These are phyloP conservation scores for Diddensiella transvaalensis DNA, from an alignment of 805 yeast genomes.

Conservation along the genomic window DNA sequence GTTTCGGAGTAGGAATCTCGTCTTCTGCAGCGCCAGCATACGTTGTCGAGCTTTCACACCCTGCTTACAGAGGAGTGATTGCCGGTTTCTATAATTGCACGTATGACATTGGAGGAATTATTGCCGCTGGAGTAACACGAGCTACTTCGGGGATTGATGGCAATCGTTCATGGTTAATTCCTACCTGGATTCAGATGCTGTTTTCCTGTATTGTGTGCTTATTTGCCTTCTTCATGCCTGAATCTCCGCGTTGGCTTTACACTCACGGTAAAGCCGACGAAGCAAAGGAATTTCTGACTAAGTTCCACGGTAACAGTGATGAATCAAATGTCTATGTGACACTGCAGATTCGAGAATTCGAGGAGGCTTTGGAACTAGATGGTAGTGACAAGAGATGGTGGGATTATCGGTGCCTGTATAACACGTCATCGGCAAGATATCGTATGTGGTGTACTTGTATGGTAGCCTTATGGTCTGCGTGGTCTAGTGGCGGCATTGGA, in stretches of 20 bases:
- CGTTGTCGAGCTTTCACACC: conserved; percentile 13
- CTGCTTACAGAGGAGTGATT: conserved; percentile 6
- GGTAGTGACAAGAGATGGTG: conserved; percentile 10
- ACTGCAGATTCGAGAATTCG: conserved; percentile 13
- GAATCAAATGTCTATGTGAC: conserved; percentile 5
- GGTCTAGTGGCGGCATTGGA: too few relatives aligned
- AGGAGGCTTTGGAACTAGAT: conserved; percentile 6
- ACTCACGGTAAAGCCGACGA: conserved; percentile 3
- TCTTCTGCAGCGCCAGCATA: conserved; percentile 12
- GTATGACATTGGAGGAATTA: conserved; percentile 33
- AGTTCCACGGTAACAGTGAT: conserved; percentile 17
- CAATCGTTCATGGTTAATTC: conserved; percentile 4
- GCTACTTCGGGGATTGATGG: too few relatives aligned
- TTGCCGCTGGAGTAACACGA: conserved; percentile 2
- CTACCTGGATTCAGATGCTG: conserved; percentile 11
- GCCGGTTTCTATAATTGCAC: conserved; percentile 2
- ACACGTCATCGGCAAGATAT: conserved; percentile 1
- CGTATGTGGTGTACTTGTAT: conserved; percentile 4
- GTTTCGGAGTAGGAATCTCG: conserved; percentile 10
- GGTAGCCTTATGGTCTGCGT: not conserved
- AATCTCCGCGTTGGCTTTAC: conserved; percentile 22
- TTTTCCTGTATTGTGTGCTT: conserved; percentile 20
- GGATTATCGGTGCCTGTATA: conserved; percentile 21
- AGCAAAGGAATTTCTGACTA: conserved; percentile 11
- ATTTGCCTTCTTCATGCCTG: conserved; percentile 18